Conservation (phyloP, 2,329 filamentous ascomycete genomes). For the Seiridium unicorne region DNA sequence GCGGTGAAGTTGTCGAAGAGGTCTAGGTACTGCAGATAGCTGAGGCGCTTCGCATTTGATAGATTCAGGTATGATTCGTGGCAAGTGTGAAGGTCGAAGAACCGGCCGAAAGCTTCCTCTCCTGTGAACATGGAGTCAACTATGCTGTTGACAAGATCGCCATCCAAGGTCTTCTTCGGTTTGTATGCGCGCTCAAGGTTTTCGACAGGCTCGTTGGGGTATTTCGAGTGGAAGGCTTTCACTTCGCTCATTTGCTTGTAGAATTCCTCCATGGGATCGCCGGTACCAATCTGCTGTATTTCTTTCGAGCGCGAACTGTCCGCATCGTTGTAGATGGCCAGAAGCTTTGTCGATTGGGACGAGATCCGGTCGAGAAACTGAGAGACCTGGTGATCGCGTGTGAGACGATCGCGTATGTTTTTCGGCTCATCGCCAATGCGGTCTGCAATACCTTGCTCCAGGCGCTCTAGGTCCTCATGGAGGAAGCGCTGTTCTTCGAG, state of each 20-base stretch:
- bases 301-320: conserved; percentile 72
- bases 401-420: conserved; percentile 83
- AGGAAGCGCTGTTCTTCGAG: conserved; percentile 92
- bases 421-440: conserved; percentile 85
- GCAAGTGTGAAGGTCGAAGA: conserved; percentile 79
- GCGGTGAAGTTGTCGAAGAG: conserved; percentile 83
- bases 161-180: conserved; percentile 59
- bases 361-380: conserved; percentile 87
- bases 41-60: conserved; percentile 78
- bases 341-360: conserved; percentile 75
- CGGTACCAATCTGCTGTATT: conserved; percentile 78
- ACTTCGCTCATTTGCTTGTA: conserved; percentile 80
- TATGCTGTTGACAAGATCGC: conserved; percentile 63
- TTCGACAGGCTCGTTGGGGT: conserved; percentile 92
- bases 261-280: conserved; percentile 88
- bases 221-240: conserved; percentile 84
- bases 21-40: conserved; percentile 91
- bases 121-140: conserved; percentile 93
- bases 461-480: conserved; percentile 93
- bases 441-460: conserved; percentile 92
- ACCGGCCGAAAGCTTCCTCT: conserved; percentile 90
- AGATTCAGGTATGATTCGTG: conserved; percentile 92
- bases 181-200: conserved; percentile 94
- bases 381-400: conserved; percentile 87
- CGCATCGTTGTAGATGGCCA: conserved; percentile 81